A percentile compares a stretch with the other conserved stretches of the same genome.
Evolutionary conservation across 345 rosid genomes (phyloP).

Genomic region (Iberis pinnata): DNA sequence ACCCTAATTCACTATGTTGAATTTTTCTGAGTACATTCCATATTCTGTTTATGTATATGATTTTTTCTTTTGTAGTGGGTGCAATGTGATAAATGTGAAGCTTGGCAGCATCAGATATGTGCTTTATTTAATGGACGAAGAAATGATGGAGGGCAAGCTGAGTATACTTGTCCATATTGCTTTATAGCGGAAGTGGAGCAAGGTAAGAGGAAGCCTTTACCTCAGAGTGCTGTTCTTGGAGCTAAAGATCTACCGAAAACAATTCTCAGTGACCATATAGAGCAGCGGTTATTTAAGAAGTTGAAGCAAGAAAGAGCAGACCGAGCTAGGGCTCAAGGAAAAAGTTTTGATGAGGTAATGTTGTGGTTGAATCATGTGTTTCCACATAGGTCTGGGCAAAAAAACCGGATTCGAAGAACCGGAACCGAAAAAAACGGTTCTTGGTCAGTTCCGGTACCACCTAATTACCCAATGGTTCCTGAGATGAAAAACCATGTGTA

Average conservation of each 20-base stretch:
- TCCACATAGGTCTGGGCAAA: too few relatives aligned
- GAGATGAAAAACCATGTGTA: too few relatives aligned
- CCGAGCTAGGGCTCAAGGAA: constrained; percentile 79
- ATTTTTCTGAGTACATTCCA: constrained; percentile 3
- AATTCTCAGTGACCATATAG: constrained; percentile 93
- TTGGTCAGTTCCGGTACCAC: too few relatives aligned
- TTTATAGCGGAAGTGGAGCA: constrained; percentile 80
- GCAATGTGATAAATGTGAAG: constrained; percentile 99
- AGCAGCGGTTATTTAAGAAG: constrained; percentile 66
- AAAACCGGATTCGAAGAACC: too few relatives aligned
- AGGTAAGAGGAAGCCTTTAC: constrained; percentile 87
- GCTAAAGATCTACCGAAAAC: constrained; percentile 97
- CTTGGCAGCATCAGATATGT: constrained; percentile 99
- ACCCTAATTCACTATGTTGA: too few relatives aligned
- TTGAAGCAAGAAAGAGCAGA: constrained; percentile 79
- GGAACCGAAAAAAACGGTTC: too few relatives aligned
- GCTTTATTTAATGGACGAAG: constrained; percentile 96
- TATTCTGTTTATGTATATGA: constrained; percentile 17
- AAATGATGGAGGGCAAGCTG: constrained; percentile 99
- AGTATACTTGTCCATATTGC: constrained; percentile 98
- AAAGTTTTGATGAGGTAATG: constrained; percentile 85
- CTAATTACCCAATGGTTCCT: too few relatives aligned
- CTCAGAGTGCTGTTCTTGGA: constrained; percentile 98
- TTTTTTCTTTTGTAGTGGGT: constrained; percentile 74
- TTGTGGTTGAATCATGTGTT: constrained; percentile 2